These are phyloP conservation scores for Cystobasidium slooffiae DNA, from an alignment of 1,284 basidiomycete species.

Conservation along the genomic window DNA sequence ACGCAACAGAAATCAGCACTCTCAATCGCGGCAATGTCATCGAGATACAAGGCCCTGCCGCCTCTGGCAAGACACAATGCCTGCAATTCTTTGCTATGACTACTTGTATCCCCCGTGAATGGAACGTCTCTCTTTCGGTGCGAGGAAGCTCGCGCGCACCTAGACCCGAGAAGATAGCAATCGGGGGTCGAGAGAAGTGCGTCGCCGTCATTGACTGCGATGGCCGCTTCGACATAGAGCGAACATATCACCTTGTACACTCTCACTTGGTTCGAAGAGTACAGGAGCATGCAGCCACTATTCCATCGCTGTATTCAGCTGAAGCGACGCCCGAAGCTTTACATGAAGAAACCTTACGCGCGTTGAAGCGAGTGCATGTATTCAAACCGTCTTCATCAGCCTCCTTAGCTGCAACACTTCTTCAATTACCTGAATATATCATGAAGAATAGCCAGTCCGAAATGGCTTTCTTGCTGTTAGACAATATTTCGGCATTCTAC, in stretches of 20 bases:
- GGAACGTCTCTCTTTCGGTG: conserved; percentile 40
- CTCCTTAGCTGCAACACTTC: conserved; percentile 70
- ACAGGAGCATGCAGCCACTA: conserved; percentile 41
- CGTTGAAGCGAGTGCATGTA: conserved; percentile 65
- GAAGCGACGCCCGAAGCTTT: conserved; percentile 39
- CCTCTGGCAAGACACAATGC: conserved; percentile 74
- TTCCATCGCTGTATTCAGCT: conserved; percentile 39
- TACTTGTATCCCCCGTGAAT: conserved; percentile 63
- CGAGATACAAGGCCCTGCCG: conserved; percentile 73
- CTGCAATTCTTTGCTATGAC: conserved; percentile 68
- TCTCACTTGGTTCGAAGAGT: conserved; percentile 55
- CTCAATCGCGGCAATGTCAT: conserved; percentile 66
- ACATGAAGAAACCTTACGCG: conserved; percentile 57
- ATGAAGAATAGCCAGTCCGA: conserved; percentile 59
- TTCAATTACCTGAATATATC: conserved; percentile 64
- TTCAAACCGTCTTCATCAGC: conserved; percentile 69
- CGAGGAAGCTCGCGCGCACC: conserved; percentile 31
- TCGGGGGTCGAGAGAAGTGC: conserved; percentile 67
- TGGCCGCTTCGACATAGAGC: conserved; percentile 64
- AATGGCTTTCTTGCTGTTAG: conserved; percentile 59
- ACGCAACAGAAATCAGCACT: conserved; percentile 42
- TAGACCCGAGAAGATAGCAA: conserved; percentile 34
- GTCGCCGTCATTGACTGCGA: conserved; percentile 73
- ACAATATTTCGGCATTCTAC: conserved; percentile 74
- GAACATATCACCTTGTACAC: conserved; percentile 64